These are phyloP conservation scores for Coelastrella sp. DNA, from an alignment of 139 green algal genomes.

Conservation along the genomic window DNA sequence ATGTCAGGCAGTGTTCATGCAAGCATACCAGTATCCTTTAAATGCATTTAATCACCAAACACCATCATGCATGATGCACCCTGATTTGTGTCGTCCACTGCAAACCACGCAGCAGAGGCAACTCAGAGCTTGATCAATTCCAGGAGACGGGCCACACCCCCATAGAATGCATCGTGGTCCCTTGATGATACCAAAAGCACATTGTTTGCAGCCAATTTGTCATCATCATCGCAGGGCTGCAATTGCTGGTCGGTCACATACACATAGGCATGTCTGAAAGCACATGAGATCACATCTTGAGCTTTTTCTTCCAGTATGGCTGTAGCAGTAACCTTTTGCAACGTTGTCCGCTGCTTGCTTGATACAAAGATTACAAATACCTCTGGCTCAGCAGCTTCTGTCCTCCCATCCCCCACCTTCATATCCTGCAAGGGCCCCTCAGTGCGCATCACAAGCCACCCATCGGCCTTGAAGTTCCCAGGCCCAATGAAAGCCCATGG, in stretches of 20 bases:
- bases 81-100: too few species aligned
- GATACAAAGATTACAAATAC: background rate
- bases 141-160: background rate
- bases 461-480: background rate
- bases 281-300: background rate
- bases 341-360: background rate
- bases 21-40: too few species aligned
- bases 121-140: background rate
- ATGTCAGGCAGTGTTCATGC: too few species aligned
- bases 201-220: background rate
- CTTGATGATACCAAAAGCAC: background rate
- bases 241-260: background rate
- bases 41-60: too few species aligned
- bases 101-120: background rate
- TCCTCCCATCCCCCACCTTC: background rate
- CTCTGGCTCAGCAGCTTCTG: background rate
- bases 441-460: background rate
- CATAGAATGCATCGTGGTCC: background rate
- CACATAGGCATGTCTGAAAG: background rate
- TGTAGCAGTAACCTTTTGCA: background rate
- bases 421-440: background rate
- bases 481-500: background rate
- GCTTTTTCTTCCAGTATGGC: background rate
- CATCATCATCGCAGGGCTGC: background rate
- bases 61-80: too few species aligned